Percentiles rank a stretch among this genome's conserved stretches.
phyloP scores from a whole-genome alignment of 805 yeast genomes.

The Ogataea polymorpha region DNA sequence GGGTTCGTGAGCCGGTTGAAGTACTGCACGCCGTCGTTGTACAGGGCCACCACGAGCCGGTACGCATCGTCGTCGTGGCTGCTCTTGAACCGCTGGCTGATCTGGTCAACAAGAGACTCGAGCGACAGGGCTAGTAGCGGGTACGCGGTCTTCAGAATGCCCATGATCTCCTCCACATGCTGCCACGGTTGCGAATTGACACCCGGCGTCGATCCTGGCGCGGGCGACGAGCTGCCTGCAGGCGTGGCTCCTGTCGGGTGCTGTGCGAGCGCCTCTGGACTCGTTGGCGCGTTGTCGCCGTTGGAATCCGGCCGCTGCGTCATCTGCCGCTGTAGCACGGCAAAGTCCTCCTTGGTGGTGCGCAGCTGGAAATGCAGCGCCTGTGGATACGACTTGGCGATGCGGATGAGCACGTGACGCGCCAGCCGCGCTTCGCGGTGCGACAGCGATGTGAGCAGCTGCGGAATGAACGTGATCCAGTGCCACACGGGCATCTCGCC shows the following conservation, averaged over 20 bases:
- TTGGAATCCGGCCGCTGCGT: constrained; percentile 19
- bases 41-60: constrained; percentile 83
- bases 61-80: constrained; percentile 96
- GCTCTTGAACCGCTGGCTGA: constrained; percentile 88
- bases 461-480: constrained; percentile 97
- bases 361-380: constrained; percentile 94
- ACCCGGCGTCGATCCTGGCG: constrained; percentile 1
- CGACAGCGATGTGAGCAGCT: constrained; percentile 81
- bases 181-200: constrained; percentile 77
- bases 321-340: constrained; percentile 75
- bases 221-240: constrained; percentile 3
- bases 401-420: constrained; percentile 80
- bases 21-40: constrained; percentile 91
- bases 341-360: constrained; percentile 91
- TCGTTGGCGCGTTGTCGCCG: constrained; percentile 2
- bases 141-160: constrained; percentile 92
- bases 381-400: constrained; percentile 96
- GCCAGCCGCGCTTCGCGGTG: constrained; percentile 90
- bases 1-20: constrained; percentile 84
- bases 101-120: constrained; percentile 94
- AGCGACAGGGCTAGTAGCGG: constrained; percentile 89
- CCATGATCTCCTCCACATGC: constrained; percentile 87
- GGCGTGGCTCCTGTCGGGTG: constrained; percentile 3
- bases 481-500: constrained; percentile 99
- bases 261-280: constrained; percentile 4